Evolutionary conservation across 2,329 filamentous ascomycete species (phyloP).

Genomic region (Grosmannia clavigera): DNA sequence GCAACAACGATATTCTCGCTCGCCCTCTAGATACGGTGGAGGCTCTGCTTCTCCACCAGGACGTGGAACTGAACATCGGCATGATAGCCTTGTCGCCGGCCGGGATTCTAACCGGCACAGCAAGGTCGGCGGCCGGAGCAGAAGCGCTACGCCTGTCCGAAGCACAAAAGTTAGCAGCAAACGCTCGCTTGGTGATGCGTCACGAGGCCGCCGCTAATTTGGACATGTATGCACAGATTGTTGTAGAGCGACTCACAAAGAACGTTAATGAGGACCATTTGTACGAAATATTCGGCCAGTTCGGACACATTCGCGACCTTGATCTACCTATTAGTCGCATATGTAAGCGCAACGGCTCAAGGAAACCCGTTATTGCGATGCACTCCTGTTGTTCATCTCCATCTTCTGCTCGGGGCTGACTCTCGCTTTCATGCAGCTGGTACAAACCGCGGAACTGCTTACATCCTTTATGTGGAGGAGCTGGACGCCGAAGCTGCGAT

Average conservation of each 20-base stretch:
- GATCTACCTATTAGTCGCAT: constrained; percentile 82
- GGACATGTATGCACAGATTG: constrained; percentile 47
- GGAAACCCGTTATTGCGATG: not conserved
- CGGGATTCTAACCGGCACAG: constrained; percentile 19
- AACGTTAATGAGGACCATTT: constrained; percentile 86
- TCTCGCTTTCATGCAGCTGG: constrained; percentile 29
- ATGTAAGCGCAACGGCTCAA: constrained; percentile 42
- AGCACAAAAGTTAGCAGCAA: constrained; percentile 39
- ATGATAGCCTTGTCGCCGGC: constrained; percentile 22
- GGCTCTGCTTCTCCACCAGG: constrained; percentile 19
- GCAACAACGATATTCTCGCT: not conserved
- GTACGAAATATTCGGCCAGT: constrained; percentile 81
- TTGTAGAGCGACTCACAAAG: constrained; percentile 90
- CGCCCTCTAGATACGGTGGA: not conserved
- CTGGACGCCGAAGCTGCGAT: constrained; percentile 78
- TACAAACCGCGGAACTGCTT: constrained; percentile 85
- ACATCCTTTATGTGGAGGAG: constrained; percentile 71
- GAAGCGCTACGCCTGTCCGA: constrained; percentile 24
- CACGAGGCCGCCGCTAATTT: not conserved
- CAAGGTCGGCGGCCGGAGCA: constrained; percentile 11
- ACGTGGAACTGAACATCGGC: constrained; percentile 24
- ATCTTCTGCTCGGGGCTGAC: not conserved
- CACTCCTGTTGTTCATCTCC: not conserved
- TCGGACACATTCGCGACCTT: constrained; percentile 74
- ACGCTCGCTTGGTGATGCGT: not conserved